These are phyloP conservation scores for Eimeria necatrix DNA, from an alignment of 169 alveolate genomes.

Conservation along the genomic window DNA sequence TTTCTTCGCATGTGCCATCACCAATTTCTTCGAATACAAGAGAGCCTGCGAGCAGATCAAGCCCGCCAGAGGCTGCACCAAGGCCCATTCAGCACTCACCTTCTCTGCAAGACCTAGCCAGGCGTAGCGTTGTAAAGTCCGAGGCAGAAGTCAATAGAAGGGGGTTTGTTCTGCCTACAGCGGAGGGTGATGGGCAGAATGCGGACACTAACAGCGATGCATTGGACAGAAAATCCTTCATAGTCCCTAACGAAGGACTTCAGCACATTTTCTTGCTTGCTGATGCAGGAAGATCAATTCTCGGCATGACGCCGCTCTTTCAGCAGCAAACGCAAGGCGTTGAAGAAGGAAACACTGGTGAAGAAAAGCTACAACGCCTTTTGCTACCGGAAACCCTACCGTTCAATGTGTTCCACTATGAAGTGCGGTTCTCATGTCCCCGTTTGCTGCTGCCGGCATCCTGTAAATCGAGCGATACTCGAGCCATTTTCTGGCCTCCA, in stretches of 20 bases:
- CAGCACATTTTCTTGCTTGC: conserved; percentile 70
- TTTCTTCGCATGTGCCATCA: conserved; percentile 7
- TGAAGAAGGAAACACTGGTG: neutral
- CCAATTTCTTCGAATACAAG: neutral
- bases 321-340: neutral
- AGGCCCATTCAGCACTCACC: conserved; percentile 63
- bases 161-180: neutral
- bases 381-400: conserved; percentile 34
- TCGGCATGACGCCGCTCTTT: conserved; percentile 42
- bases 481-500: conserved; percentile 36
- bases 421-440: conserved; percentile 57
- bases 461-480: neutral
- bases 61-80: neutral
- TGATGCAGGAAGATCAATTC: conserved; percentile 54
- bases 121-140: neutral
- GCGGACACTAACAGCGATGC: neutral
- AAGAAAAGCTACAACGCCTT: conserved; percentile 6
- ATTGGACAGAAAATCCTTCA: neutral
- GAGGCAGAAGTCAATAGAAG: neutral
- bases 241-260: conserved; percentile 66
- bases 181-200: neutral
- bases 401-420: conserved; percentile 48
- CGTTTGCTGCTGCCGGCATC: conserved; percentile 40
- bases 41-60: neutral
- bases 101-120: conserved; percentile 34